Base-by-base conservation (phyloP, 495 filamentous ascomycete species). In the Clavariopsis aquatica region DNA sequence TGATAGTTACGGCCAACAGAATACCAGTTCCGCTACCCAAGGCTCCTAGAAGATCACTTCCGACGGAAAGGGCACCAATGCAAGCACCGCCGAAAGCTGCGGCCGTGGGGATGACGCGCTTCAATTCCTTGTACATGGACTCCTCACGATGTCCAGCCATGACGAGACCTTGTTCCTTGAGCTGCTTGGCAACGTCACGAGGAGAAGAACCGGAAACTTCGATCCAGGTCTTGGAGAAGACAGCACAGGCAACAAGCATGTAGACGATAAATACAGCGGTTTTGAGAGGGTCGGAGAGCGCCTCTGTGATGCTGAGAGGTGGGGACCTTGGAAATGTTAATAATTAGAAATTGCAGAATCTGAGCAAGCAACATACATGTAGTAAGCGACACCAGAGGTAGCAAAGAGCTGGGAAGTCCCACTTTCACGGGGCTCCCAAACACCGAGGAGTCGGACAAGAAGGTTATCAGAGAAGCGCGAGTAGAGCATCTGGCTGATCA, bases 211-310 rank as follows among this genome's bases (percentile, higher is more conserved):
- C 95, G 36, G 93, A 97, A 65, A 99, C 95, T 79, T 99, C 95
- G 74, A 99, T 98, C 95, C 94, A 98, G 24, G 94, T 98, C 90
- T 98, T 99, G 78, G 92, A 96, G 84, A 99, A 99, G 75, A 98
- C 84, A 55, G 95, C 95, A 72, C 95, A 99, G 66, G 95, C 95
- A 69, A 89, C 87, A 55, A 98, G 86, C 92, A 98, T 99, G 80
- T 96, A 99, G 49, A 85, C 83, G 64, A 97, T 92, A 79, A 97
- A 99, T 73, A 97, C 84, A 61, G 88, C 90, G 15, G 95, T 97
- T 81, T 99, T 93, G 69, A 99, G 88, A 29, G 95, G 94, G 79
- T 99, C 95, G 52, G 96, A 78, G 13, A 99, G 84, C 62, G 95
- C 94, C 68, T 97, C 93, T 75, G 87, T 95, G 82, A 99, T 93